These are phyloP conservation scores for Trametes gibbosa DNA, from an alignment of 768 basidiomycete genomes.

Conservation along the genomic window DNA sequence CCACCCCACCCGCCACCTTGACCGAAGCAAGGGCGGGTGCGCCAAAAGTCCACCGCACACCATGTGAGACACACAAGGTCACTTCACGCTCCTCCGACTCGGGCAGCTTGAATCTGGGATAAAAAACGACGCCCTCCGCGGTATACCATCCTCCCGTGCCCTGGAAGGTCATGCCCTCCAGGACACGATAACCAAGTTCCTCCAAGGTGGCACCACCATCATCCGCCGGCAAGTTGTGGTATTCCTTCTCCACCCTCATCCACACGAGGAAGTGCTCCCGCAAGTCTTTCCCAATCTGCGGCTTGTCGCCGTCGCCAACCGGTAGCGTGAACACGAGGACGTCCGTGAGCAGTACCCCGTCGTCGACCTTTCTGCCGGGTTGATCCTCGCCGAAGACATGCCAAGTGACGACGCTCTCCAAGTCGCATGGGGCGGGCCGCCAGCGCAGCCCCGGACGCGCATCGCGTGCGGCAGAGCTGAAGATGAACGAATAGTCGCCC, in stretches of 20 bases:
- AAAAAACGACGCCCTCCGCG: constrained; percentile 5
- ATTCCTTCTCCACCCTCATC: not conserved
- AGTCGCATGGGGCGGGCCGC: constrained; percentile 8
- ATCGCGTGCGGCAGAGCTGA: constrained; percentile 13
- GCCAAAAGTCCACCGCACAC: constrained; percentile 4
- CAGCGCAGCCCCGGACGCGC: constrained; percentile 7
- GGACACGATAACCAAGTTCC: not conserved
- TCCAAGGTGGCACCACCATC: not conserved
- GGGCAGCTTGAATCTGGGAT: not conserved
- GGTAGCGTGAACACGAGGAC: not conserved
- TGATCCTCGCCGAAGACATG: not conserved
- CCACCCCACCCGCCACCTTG: not conserved
- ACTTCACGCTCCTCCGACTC: not conserved
- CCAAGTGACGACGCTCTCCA: constrained; percentile 1
- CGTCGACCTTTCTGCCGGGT: not conserved
- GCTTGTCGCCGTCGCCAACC: not conserved
- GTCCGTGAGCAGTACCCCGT: not conserved
- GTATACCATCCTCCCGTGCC: not conserved
- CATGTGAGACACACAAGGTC: not conserved
- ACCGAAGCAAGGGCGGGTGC: not conserved
- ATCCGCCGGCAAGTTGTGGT: not conserved
- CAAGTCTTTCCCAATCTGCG: not conserved
- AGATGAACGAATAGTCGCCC: constrained; percentile 25
- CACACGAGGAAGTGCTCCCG: not conserved
- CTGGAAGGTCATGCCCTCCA: not conserved